Conservation (phyloP, 257 asterid species). For the Solanum acaule region DNA sequence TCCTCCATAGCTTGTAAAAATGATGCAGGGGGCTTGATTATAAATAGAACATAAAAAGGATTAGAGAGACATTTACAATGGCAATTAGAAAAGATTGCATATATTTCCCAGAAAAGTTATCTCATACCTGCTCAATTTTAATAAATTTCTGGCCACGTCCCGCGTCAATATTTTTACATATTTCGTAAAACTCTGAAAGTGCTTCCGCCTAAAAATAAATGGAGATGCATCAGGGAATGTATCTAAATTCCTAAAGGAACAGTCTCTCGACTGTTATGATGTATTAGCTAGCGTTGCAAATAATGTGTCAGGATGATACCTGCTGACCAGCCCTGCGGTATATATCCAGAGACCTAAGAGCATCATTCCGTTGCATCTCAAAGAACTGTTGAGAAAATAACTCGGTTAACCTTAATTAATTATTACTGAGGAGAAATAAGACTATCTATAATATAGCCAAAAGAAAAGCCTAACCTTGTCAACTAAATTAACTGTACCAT, state of each 20-base stretch:
- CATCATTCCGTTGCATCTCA: conserved; percentile 97
- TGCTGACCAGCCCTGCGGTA: conserved; percentile 85
- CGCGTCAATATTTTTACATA: conserved; percentile 74
- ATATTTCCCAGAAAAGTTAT: neutral
- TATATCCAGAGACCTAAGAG: conserved; percentile 84
- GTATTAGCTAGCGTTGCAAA: neutral
- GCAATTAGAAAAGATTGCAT: neutral
- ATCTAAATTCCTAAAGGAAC: neutral
- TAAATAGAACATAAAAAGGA: neutral
- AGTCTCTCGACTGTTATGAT: neutral
- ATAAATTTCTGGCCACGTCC: conserved; percentile 91
- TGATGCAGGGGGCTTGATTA: conserved; percentile 85
- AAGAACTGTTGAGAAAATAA: conserved; percentile 58
- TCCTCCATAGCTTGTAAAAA: conserved; percentile 98
- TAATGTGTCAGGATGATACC: conserved; percentile 27
- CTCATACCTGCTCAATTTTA: conserved; percentile 90
- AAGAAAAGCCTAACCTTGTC: conserved; percentile 64
- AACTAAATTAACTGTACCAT: conserved; percentile 81
- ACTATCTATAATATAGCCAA: neutral
- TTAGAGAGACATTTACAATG: neutral
- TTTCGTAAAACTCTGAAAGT: conserved; percentile 83
- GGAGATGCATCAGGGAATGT: neutral
- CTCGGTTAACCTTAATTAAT: conserved; percentile 2
- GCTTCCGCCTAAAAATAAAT: conserved; percentile 65
- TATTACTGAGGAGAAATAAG: neutral